Conservation (phyloP, 1,139 yeast species). For the Blastobotrys proliferans region DNA sequence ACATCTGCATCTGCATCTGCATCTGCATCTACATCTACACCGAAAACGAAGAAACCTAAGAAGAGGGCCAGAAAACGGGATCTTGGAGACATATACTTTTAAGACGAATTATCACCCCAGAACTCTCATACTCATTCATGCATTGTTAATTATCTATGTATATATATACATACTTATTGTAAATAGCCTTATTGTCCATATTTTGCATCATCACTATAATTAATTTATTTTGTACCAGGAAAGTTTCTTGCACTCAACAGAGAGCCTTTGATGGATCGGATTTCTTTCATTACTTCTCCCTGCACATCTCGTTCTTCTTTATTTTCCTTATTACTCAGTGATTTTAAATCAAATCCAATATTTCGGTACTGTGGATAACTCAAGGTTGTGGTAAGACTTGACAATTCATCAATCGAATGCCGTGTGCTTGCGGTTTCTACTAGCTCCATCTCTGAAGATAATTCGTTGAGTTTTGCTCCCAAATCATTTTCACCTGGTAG, state of each 20-base stretch:
- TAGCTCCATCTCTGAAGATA: neutral
- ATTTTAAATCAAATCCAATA: constrained; percentile 1
- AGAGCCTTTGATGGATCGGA: constrained; percentile 33
- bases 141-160: neutral
- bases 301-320: constrained; percentile 13
- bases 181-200: neutral
- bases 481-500: neutral
- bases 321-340: constrained; percentile 5
- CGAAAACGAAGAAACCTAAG: neutral
- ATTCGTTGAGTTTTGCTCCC: neutral
- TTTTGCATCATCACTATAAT: neutral
- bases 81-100: too few relatives aligned
- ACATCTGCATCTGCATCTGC: neutral
- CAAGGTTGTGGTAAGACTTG: constrained; percentile 6
- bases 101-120: too few relatives aligned
- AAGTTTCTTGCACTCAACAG: constrained; percentile 20
- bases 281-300: constrained; percentile 32
- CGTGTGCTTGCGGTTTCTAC: neutral
- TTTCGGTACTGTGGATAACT: constrained; percentile 9
- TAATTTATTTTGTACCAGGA: neutral
- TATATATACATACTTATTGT: neutral
- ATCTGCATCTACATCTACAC: too few relatives aligned
- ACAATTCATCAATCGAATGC: constrained; percentile 7
- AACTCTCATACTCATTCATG: neutral
- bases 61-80: constrained; percentile 10